Percentiles rank a stretch among this genome's conserved stretches.
Evolutionary conservation across 1,284 basidiomycete species (phyloP).

Genomic region (Ceratobasidium sp.): DNA sequence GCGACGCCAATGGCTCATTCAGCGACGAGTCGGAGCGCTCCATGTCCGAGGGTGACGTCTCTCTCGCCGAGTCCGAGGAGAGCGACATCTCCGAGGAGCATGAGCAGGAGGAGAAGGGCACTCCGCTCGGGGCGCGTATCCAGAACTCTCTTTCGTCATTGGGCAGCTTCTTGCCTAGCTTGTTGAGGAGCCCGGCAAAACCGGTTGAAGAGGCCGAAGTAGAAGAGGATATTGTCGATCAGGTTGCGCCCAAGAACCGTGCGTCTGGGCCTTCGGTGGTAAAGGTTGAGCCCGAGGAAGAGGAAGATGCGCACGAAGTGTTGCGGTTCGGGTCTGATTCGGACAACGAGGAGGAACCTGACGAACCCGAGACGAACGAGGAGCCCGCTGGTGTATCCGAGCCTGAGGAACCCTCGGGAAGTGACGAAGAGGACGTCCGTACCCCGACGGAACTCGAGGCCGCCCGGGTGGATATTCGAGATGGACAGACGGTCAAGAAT

Average conservation of each 20-base stretch:
- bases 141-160: constrained; percentile 20
- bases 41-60: constrained; percentile 34
- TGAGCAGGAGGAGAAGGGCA: constrained; percentile 13
- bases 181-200: constrained; percentile 12
- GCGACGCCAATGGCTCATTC: constrained; percentile 31
- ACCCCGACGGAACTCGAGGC: constrained; percentile 25
- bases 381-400: neutral
- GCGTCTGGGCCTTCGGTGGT: neutral
- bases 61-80: constrained; percentile 28
- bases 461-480: constrained; percentile 4
- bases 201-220: constrained; percentile 21
- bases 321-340: constrained; percentile 16
- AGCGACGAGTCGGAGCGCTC: constrained; percentile 44
- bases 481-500: neutral
- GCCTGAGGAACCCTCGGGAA: constrained; percentile 11
- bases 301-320: constrained; percentile 20
- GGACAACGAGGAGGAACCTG: constrained; percentile 1
- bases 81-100: constrained; percentile 43
- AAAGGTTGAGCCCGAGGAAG: constrained; percentile 38
- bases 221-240: constrained; percentile 43
- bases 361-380: constrained; percentile 8
- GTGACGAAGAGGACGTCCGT: constrained; percentile 18
- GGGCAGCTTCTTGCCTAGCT: constrained; percentile 30
- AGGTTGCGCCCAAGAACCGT: neutral
- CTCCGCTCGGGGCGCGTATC: constrained; percentile 16